These are phyloP conservation scores for Candida vaughaniae DNA, from an alignment of 805 yeast genomes.

Conservation along the genomic window DNA sequence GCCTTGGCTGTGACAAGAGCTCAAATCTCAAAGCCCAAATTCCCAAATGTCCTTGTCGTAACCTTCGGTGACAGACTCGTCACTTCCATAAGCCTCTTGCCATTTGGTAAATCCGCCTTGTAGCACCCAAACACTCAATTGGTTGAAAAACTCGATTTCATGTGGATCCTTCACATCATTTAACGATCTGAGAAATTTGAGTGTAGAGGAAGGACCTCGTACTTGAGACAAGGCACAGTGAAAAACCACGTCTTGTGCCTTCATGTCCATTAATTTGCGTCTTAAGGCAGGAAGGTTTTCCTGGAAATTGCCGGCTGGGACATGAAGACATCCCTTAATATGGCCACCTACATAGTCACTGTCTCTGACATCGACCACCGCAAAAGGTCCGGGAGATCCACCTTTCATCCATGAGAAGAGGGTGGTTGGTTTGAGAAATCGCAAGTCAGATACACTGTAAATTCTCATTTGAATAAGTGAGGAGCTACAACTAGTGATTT, in stretches of 20 bases:
- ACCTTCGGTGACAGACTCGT: conserved; percentile 57
- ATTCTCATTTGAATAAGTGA: conserved; percentile 3
- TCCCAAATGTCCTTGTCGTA: conserved; percentile 38
- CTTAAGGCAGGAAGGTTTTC: conserved; percentile 38
- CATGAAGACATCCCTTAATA: conserved; percentile 53
- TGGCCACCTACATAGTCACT: conserved; percentile 81
- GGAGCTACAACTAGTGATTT: too few relatives aligned
- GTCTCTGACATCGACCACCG: conserved; percentile 83
- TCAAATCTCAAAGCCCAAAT: too few relatives aligned
- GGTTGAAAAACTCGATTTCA: conserved; percentile 21
- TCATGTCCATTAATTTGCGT: conserved; percentile 27
- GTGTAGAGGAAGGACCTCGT: conserved; percentile 86
- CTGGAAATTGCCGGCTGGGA: conserved; percentile 50
- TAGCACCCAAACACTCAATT: conserved; percentile 63
- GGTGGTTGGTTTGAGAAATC: conserved; percentile 45
- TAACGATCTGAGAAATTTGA: conserved; percentile 53
- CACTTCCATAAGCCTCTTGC: conserved; percentile 76
- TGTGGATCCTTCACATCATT: conserved; percentile 28
- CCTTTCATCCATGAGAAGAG: conserved; percentile 49
- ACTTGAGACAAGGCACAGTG: conserved; percentile 92
- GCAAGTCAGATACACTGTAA: conserved; percentile 42
- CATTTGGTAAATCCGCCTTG: conserved; percentile 84
- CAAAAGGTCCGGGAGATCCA: conserved; percentile 38
- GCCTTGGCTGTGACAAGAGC: too few relatives aligned
- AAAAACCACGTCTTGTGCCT: conserved; percentile 62